Conservation (phyloP, 108 stramenopile genomes). For the Fragilaria radians region DNA sequence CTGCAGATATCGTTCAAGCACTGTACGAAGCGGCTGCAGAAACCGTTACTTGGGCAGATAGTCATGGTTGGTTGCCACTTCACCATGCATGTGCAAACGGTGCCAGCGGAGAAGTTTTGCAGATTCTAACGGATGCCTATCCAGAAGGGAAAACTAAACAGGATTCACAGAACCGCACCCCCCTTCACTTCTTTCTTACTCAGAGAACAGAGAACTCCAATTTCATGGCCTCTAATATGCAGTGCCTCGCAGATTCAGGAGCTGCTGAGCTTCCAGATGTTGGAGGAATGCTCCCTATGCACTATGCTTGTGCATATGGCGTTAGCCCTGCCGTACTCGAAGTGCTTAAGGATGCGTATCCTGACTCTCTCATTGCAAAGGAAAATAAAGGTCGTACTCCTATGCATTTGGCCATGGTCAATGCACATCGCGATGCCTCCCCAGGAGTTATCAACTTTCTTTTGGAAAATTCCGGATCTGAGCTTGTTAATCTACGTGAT, state of each 20-base stretch:
- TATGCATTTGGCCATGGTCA: constrained; percentile 83
- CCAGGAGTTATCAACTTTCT: constrained; percentile 61
- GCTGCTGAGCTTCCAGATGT: constrained; percentile 51
- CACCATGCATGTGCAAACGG: constrained; percentile 80
- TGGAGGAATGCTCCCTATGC: constrained; percentile 76
- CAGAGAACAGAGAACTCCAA: constrained; percentile 29
- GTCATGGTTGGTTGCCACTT: constrained; percentile 68
- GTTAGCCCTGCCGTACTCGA: constrained; percentile 48
- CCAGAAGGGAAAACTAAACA: constrained; percentile 47
- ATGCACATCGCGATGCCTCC: constrained; percentile 67
- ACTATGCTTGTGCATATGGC: constrained; percentile 79
- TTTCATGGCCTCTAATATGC: constrained; percentile 32
- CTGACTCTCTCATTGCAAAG: constrained; percentile 43
- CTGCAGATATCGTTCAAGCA: constrained; percentile 41
- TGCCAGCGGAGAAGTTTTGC: constrained; percentile 44
- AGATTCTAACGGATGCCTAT: constrained; percentile 45
- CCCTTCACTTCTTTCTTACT: constrained; percentile 65
- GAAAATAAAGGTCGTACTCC: constrained; percentile 77
- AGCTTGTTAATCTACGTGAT: constrained; percentile 58
- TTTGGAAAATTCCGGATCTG: constrained; percentile 29
- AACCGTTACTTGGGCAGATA: constrained; percentile 49
- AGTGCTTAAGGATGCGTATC: constrained; percentile 59
- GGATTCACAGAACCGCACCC: constrained; percentile 61
- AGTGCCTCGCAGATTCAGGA: constrained; percentile 24
- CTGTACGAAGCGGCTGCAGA: constrained; percentile 49